Conservation (phyloP, 495 filamentous ascomycete species). For the Hypoxylon intermedium region DNA sequence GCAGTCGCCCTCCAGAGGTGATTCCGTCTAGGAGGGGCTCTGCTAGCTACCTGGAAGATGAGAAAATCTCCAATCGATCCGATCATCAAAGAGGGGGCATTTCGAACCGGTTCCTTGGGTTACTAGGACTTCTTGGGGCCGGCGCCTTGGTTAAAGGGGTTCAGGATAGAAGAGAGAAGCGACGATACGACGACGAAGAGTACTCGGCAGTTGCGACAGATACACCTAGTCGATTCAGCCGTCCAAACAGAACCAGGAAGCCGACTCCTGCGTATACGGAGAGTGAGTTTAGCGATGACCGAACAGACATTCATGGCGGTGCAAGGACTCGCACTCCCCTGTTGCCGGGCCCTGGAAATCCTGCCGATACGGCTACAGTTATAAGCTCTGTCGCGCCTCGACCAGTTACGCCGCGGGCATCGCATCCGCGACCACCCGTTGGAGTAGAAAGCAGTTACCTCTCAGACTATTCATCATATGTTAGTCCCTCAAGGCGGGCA, state of each 20-base stretch:
- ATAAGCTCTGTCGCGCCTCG: constrained; percentile 47
- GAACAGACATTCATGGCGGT: constrained; percentile 44
- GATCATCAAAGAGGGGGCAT: constrained; percentile 59
- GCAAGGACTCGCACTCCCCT: constrained; percentile 48
- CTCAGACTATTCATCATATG: constrained; percentile 61
- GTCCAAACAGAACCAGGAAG: constrained; percentile 46
- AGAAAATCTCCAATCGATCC: constrained; percentile 62
- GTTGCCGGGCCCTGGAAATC: constrained; percentile 50
- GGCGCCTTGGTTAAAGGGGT: constrained; percentile 69
- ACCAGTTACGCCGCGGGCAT: constrained; percentile 52
- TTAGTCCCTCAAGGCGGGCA: constrained; percentile 53
- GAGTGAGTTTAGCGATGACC: constrained; percentile 58
- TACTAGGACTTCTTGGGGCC: constrained; percentile 71
- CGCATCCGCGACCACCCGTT: constrained; percentile 44
- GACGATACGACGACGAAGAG: constrained; percentile 66
- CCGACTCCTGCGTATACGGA: constrained; percentile 42
- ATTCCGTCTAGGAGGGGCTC: constrained; percentile 56
- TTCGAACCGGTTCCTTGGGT: constrained; percentile 69
- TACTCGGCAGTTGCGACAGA: constrained; percentile 62
- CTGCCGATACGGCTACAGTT: constrained; percentile 44
- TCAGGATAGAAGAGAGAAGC: constrained; percentile 63
- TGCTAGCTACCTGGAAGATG: constrained; percentile 63
- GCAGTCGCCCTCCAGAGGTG: constrained; percentile 52
- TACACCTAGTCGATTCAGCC: constrained; percentile 54
- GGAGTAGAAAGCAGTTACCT: constrained; percentile 53